Percentiles rank a stretch among this genome's conserved stretches.
Conservation (phyloP, 352 stramenopile species). For the Blastocystis sp. region DNA sequence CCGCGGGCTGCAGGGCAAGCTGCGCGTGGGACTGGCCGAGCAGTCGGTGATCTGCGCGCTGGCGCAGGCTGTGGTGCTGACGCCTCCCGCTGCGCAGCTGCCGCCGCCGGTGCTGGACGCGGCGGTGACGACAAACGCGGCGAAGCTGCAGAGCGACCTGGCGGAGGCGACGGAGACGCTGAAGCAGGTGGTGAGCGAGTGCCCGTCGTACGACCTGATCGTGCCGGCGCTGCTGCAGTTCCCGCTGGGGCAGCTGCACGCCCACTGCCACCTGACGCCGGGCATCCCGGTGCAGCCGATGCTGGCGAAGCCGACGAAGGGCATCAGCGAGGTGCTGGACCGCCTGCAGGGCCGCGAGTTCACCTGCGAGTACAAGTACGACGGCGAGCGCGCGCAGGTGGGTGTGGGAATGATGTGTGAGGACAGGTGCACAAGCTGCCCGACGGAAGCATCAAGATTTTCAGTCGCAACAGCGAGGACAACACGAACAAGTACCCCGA, state of each 20-base stretch:
- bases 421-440: conserved; percentile 80
- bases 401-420: not conserved
- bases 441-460: conserved; percentile 88
- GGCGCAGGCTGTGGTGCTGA: conserved; percentile 87
- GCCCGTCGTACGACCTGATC: conserved; percentile 89
- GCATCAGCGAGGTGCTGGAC: conserved; percentile 90
- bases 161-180: conserved; percentile 85
- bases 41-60: conserved; percentile 93
- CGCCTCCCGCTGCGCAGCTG: conserved; percentile 37
- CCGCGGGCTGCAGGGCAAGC: conserved; percentile 92
- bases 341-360: conserved; percentile 89
- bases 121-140: not conserved
- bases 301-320: conserved; percentile 94
- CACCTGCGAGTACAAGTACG: conserved; percentile 99
- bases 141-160: conserved; percentile 73
- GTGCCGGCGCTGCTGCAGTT: conserved; percentile 81
- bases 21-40: conserved; percentile 92
- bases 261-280: conserved; percentile 84
- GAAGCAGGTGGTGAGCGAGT: conserved; percentile 94
- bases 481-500: conserved; percentile 94
- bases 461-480: conserved; percentile 95
- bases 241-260: conserved; percentile 69
- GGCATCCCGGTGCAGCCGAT: conserved; percentile 92
- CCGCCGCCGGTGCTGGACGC: conserved; percentile 32
- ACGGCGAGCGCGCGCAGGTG: conserved; percentile 92